Conservation (phyloP, 192 early-diverging fungal genomes). For the Linnemannia zychae region DNA sequence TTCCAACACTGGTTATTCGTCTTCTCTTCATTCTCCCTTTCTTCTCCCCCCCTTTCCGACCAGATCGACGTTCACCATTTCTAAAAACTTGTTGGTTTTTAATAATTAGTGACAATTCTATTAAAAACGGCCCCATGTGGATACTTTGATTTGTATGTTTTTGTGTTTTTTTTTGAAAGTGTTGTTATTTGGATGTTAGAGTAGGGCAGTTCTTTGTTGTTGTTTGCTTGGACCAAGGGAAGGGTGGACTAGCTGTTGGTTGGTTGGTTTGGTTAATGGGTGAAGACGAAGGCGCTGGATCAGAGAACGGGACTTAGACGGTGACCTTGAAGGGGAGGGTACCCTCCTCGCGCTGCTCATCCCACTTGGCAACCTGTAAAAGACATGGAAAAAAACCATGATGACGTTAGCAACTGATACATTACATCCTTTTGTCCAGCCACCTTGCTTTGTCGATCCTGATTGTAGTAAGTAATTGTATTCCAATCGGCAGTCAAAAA, state of each 20-base stretch:
- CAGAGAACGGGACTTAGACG: constrained; percentile 1
- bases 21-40: not conserved
- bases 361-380: constrained; percentile 42
- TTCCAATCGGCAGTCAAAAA: not conserved
- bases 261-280: not conserved
- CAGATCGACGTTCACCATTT: not conserved
- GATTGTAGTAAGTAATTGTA: not conserved
- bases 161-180: not conserved
- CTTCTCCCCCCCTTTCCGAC: not conserved
- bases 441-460: not conserved
- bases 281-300: not conserved
- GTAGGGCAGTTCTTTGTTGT: constrained; percentile 2
- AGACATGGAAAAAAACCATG: not conserved
- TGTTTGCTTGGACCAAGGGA: not conserved
- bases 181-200: constrained; percentile 7
- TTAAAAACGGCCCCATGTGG: not conserved
- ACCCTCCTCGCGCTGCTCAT: constrained; percentile 55
- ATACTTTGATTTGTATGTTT: not conserved
- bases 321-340: constrained; percentile 49
- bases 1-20: not conserved
- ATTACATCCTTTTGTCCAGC: not conserved
- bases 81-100: not conserved
- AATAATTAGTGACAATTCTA: constrained; percentile 6
- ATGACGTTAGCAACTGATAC: not conserved
- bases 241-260: not conserved